phyloP scores from a whole-genome alignment of 23 red algal species.

The Gracilaria domingensis region DNA sequence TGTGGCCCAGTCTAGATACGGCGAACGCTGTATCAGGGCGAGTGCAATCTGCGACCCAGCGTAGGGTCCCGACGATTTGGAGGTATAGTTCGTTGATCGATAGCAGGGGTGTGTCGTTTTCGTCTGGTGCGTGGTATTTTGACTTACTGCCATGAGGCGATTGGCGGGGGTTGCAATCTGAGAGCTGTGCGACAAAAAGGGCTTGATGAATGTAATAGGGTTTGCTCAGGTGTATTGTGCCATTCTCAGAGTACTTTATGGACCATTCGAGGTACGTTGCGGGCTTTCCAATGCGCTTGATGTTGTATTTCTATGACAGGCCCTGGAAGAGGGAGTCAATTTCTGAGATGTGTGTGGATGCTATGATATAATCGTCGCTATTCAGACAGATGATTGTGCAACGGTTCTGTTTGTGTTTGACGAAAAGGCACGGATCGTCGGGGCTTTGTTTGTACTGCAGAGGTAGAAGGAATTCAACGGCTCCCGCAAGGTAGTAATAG shows the following conservation, averaged over 20 bases:
- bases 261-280: conserved; percentile 1
- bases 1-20: not conserved
- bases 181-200: not conserved
- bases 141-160: not conserved
- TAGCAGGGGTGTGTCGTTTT: not conserved
- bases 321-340: not conserved
- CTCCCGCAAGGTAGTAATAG: not conserved
- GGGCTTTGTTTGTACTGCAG: conserved; percentile 1
- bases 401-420: not conserved
- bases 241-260: not conserved
- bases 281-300: not conserved
- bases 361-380: conserved; percentile 25
- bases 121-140: not conserved
- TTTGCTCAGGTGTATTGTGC: not conserved
- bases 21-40: not conserved
- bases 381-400: not conserved
- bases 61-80: not conserved
- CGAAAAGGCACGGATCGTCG: conserved; percentile 34
- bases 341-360: not conserved
- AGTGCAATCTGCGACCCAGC: conserved; percentile 6
- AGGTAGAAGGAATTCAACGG: not conserved
- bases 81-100: not conserved
- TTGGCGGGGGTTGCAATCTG: not conserved
- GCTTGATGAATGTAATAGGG: not conserved
- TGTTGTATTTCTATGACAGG: not conserved